These are phyloP conservation scores for Acer saccharum DNA, from an alignment of 345 rosid genomes.

Conservation along the genomic window DNA sequence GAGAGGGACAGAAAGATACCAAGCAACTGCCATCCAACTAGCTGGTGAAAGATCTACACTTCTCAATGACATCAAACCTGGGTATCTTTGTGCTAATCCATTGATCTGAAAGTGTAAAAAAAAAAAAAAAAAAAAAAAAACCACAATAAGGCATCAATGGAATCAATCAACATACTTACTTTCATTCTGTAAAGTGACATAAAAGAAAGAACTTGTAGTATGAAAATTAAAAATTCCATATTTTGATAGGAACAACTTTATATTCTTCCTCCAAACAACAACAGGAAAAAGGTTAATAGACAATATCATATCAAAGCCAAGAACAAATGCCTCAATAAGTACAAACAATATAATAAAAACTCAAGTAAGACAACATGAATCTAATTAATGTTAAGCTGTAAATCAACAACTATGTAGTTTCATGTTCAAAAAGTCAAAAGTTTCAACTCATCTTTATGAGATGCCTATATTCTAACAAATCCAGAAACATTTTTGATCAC, in stretches of 20 bases:
- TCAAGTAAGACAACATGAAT: constrained; percentile 18
- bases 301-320: constrained; percentile 9
- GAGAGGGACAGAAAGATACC: constrained; percentile 47
- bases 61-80: constrained; percentile 87
- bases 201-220: constrained; percentile 13
- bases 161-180: constrained; percentile 13
- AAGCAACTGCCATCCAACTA: constrained; percentile 99
- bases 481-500: constrained; percentile 9
- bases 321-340: constrained; percentile 28
- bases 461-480: constrained; percentile 41
- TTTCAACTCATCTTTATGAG: constrained; percentile 32
- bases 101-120: constrained; percentile 71
- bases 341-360: constrained; percentile 1
- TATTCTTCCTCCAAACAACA: constrained; percentile 20
- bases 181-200: background rate
- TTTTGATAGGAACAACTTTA: background rate
- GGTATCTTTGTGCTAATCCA: constrained; percentile 67
- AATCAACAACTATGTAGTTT: constrained; percentile 11
- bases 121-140: background rate
- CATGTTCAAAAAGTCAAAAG: constrained; percentile 37
- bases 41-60: constrained; percentile 99
- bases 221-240: constrained; percentile 5
- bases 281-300: constrained; percentile 13
- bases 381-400: background rate
- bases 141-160: constrained; percentile 15